These are phyloP conservation scores for Penicillium sp. DNA, from an alignment of 2,329 filamentous ascomycete species.

Conservation along the genomic window DNA sequence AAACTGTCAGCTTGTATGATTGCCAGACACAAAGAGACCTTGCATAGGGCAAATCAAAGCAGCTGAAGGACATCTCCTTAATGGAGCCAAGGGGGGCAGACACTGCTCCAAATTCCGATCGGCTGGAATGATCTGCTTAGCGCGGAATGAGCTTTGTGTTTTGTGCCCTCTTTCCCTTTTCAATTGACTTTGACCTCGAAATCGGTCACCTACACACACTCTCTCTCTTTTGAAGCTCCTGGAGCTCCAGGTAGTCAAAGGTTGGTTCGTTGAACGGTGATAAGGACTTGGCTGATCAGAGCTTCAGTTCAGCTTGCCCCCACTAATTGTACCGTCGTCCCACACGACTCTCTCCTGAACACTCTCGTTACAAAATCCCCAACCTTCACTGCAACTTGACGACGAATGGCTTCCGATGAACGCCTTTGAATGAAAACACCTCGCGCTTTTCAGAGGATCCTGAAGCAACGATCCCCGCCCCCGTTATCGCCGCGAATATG, in stretches of 20 bases:
- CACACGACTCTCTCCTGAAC: conserved; percentile 7
- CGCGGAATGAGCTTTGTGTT: conserved; percentile 9
- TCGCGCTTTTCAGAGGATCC: conserved; percentile 26
- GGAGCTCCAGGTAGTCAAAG: background rate
- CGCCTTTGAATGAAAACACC: conserved; percentile 30
- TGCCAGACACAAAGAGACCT: background rate
- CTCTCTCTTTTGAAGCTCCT: background rate
- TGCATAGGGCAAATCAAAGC: background rate
- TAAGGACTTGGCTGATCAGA: conserved; percentile 5
- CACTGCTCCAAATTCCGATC: conserved; percentile 9
- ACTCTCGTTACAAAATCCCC: background rate
- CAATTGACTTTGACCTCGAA: too few relatives aligned
- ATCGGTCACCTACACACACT: background rate
- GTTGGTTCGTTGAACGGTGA: background rate
- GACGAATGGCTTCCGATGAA: conserved; percentile 16
- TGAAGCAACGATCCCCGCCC: conserved; percentile 22
- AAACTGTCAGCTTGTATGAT: too few relatives aligned
- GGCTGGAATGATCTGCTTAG: conserved; percentile 11
- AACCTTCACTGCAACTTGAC: background rate
- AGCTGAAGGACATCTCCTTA: background rate
- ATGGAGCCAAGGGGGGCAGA: conserved; percentile 3
- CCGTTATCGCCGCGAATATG: conserved; percentile 35
- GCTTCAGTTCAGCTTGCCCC: conserved; percentile 12
- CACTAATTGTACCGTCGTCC: conserved; percentile 4
- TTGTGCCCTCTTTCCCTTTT: conserved; percentile 8